Evolutionary conservation across 331 rosid genomes (phyloP).

Genomic region (Phaseolus coccineus): DNA sequence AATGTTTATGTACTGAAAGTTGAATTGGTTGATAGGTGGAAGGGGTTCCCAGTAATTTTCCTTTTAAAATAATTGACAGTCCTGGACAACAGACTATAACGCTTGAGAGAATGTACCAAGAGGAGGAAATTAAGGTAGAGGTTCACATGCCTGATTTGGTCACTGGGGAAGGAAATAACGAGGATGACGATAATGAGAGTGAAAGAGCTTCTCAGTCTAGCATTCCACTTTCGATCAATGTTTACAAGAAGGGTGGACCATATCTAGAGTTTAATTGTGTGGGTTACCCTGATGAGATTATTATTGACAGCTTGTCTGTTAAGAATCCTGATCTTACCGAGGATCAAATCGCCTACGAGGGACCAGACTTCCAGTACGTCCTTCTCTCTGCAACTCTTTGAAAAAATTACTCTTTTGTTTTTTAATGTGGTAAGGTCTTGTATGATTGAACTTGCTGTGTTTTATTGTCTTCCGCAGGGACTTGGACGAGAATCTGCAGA

Average conservation of each 20-base stretch:
- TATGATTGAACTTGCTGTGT: neutral
- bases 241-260: slow-evolving; percentile 74
- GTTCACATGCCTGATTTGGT: slow-evolving; percentile 94
- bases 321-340: slow-evolving; percentile 70
- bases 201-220: slow-evolving; percentile 63
- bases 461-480: slow-evolving; percentile 54
- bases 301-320: slow-evolving; percentile 71
- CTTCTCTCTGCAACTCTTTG: neutral
- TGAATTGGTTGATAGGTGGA: slow-evolving; percentile 59
- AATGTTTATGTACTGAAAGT: neutral
- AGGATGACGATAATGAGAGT: slow-evolving; percentile 51
- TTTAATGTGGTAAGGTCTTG: neutral
- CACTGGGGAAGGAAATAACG: slow-evolving; percentile 60
- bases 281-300: slow-evolving; percentile 81
- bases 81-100: slow-evolving; percentile 68
- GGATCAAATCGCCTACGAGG: slow-evolving; percentile 81
- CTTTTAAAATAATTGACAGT: slow-evolving; percentile 74
- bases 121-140: slow-evolving; percentile 77
- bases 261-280: slow-evolving; percentile 70
- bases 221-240: slow-evolving; percentile 73
- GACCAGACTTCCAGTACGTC: slow-evolving; percentile 89
- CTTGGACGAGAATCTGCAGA: slow-evolving; percentile 85
- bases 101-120: slow-evolving; percentile 74
- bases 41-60: slow-evolving; percentile 64
- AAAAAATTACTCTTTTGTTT: neutral